phyloP scores from a whole-genome alignment of 2,329 filamentous ascomycete genomes.

The Cephalotrichum gorgonifer region DNA sequence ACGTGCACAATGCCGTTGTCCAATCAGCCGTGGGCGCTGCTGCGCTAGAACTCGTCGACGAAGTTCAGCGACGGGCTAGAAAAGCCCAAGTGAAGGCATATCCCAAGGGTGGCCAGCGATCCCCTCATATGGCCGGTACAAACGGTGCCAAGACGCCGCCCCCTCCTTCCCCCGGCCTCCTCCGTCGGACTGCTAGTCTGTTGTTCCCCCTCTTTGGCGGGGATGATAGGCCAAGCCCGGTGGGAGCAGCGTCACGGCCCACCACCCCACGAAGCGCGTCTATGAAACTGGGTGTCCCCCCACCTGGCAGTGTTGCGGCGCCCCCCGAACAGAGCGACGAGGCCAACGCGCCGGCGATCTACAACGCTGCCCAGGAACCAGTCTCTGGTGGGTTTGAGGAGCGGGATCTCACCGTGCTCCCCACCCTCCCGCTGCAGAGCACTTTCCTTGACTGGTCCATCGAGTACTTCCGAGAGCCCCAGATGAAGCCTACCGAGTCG shows the following conservation, averaged over 20 bases:
- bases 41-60: conserved; percentile 63
- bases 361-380: conserved; percentile 68
- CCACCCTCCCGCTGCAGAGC: conserved; percentile 66
- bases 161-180: conserved; percentile 43
- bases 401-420: conserved; percentile 46
- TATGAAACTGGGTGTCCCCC: conserved; percentile 25
- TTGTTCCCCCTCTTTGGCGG: conserved; percentile 46
- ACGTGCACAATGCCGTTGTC: conserved; percentile 67
- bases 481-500: conserved; percentile 93
- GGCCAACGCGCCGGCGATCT: conserved; percentile 53
- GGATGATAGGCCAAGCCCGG: conserved; percentile 31
- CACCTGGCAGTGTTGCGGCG: conserved; percentile 29
- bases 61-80: conserved; percentile 48
- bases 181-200: conserved; percentile 55
- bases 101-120: conserved; percentile 30
- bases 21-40: conserved; percentile 64
- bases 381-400: conserved; percentile 65
- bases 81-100: conserved; percentile 34
- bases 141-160: conserved; percentile 25
- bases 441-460: conserved; percentile 92
- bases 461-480: conserved; percentile 94
- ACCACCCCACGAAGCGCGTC: conserved; percentile 20
- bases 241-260: conserved; percentile 16
- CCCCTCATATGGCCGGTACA: conserved; percentile 26
- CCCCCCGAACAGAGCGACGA: conserved; percentile 70